These are phyloP conservation scores for Candida hungchunana DNA, from an alignment of 805 yeast species.

Conservation along the genomic window DNA sequence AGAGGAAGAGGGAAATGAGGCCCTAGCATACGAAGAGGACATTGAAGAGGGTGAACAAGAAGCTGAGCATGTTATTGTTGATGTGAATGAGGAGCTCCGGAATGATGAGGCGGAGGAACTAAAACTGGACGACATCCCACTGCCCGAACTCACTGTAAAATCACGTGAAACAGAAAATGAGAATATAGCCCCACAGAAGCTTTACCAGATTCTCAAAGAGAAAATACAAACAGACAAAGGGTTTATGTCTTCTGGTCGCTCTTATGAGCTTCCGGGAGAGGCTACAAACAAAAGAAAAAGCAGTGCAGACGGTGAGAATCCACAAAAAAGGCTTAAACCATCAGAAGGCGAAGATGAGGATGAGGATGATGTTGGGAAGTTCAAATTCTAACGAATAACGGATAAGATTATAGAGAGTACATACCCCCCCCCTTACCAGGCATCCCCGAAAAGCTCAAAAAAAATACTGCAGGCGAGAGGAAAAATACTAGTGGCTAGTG, in stretches of 20 bases:
- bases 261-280: conserved; percentile 25
- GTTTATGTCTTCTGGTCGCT: conserved; percentile 16
- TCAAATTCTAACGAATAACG: conserved; percentile 27
- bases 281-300: conserved; percentile 11
- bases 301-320: conserved; percentile 1
- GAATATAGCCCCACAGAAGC: conserved; percentile 20
- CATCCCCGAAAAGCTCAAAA: background rate
- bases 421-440: background rate
- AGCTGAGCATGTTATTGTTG: conserved; percentile 3
- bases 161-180: conserved; percentile 10
- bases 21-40: conserved; percentile 8
- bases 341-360: conserved; percentile 22
- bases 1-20: conserved; percentile 24
- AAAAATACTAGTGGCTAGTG: too few species aligned
- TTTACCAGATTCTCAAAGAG: conserved; percentile 24
- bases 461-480: too few species aligned
- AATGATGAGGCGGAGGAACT: too few species aligned
- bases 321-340: background rate
- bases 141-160: conserved; percentile 7
- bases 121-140: conserved; percentile 23
- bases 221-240: conserved; percentile 13
- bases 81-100: too few species aligned
- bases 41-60: conserved; percentile 5
- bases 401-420: too few species aligned
- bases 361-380: conserved; percentile 20